Evolutionary conservation across 345 rosid genomes (phyloP).

Genomic region (Fremontodendron californicum): DNA sequence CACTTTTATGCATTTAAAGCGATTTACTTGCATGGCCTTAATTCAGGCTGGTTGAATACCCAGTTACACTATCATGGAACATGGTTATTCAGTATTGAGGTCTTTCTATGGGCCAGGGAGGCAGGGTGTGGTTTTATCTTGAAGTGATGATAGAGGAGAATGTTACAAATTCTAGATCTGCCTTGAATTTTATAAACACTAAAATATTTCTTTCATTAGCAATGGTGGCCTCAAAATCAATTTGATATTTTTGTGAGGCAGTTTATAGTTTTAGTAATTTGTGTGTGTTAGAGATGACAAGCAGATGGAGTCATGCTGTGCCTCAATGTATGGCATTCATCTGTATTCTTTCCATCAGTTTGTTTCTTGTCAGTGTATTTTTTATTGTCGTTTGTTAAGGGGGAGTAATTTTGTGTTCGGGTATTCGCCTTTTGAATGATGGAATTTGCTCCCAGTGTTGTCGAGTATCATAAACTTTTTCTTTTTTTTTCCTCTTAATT

Average conservation of each 20-base stretch:
- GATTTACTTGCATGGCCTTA: background rate
- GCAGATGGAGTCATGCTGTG: background rate
- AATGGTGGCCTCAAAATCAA: background rate
- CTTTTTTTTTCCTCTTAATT: background rate
- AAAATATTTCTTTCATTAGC: background rate
- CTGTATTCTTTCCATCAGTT: background rate
- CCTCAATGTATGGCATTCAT: background rate
- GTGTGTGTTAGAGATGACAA: slow-evolving; percentile 1
- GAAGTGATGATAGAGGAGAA: background rate
- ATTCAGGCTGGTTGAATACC: background rate
- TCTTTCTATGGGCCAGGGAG: background rate
- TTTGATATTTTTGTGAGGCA: background rate
- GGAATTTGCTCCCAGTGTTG: background rate
- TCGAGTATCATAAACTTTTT: background rate
- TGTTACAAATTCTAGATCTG: background rate
- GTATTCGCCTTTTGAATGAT: background rate
- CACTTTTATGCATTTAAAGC: background rate
- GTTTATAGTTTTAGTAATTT: background rate
- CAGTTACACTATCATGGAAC: background rate
- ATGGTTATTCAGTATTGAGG: background rate
- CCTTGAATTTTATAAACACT: background rate
- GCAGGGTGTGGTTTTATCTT: background rate
- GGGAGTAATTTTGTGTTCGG: background rate
- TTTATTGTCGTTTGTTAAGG: background rate
- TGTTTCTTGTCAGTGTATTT: background rate